Conservation (phyloP, 1,139 yeast species). For the Hyphopichia fennica region DNA sequence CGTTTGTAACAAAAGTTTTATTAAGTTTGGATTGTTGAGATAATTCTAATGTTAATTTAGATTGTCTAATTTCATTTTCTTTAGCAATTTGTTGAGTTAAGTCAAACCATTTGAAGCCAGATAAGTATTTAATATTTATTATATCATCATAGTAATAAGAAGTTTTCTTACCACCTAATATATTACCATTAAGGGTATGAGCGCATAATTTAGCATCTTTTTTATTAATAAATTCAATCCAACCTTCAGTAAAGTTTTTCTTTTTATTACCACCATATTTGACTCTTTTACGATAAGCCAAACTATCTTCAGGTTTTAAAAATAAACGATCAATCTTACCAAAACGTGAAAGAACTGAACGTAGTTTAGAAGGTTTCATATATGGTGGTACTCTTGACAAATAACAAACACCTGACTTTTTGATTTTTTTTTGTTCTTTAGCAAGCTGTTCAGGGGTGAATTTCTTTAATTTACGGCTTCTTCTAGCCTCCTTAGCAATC, state of each 20-base stretch:
- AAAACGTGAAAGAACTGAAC: conserved; percentile 76
- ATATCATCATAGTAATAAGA: conserved; percentile 94
- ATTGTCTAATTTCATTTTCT: conserved; percentile 86
- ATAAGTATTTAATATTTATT: conserved; percentile 82
- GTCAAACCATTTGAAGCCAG: conserved; percentile 94
- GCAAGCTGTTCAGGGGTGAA: conserved; percentile 55
- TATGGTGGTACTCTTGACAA: conserved; percentile 91
- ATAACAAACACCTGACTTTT: conserved; percentile 88
- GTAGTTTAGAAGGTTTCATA: conserved; percentile 91
- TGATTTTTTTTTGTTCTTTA: conserved; percentile 57
- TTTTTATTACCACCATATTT: conserved; percentile 95
- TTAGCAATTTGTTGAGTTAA: conserved; percentile 90
- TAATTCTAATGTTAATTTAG: conserved; percentile 82
- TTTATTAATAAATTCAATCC: conserved; percentile 90
- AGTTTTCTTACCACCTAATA: conserved; percentile 88
- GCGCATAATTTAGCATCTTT: conserved; percentile 89
- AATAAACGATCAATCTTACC: conserved; percentile 86
- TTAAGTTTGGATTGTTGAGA: conserved; percentile 87
- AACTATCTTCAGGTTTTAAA: conserved; percentile 80
- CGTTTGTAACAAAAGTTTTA: conserved; percentile 77
- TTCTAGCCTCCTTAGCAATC: conserved; percentile 8
- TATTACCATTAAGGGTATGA: conserved; percentile 80
- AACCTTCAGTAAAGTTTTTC: conserved; percentile 86
- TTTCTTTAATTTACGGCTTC: conserved; percentile 41
- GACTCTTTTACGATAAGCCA: conserved; percentile 63